Evolutionary conservation across 805 yeast species (phyloP).

Genomic region (Metschnikowia vanudenii): DNA sequence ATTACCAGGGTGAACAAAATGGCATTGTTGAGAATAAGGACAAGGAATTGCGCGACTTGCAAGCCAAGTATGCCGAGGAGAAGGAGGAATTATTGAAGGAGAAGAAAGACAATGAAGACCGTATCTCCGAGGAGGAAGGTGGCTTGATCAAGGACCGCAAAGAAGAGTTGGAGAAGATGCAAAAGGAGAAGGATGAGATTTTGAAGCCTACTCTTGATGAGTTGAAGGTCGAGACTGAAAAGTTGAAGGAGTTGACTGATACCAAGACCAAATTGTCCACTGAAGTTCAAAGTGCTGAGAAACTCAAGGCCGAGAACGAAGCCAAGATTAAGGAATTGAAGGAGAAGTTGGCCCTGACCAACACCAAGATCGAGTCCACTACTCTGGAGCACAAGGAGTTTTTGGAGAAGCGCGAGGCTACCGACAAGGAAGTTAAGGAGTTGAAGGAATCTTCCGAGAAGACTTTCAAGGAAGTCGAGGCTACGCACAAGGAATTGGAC

Average conservation of each 20-base stretch:
- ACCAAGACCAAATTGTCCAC: conserved; percentile 47
- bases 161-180: conserved; percentile 46
- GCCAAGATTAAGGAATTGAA: conserved; percentile 44
- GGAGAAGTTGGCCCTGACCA: conserved; percentile 43
- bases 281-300: conserved; percentile 45
- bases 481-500: conserved; percentile 36
- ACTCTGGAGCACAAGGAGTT: conserved; percentile 34
- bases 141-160: conserved; percentile 46
- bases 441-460: conserved; percentile 27
- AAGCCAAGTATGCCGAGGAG: conserved; percentile 38
- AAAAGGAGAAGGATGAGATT: conserved; percentile 52
- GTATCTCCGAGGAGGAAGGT: conserved; percentile 43
- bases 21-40: conserved; percentile 30
- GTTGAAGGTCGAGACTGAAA: conserved; percentile 47
- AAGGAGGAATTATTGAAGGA: conserved; percentile 45
- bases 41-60: conserved; percentile 34
- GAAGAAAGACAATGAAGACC: conserved; percentile 46
- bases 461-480: conserved; percentile 28
- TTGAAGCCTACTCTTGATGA: conserved; percentile 56
- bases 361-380: conserved; percentile 32
- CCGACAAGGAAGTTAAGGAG: conserved; percentile 38
- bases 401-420: conserved; percentile 38
- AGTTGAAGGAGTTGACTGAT: conserved; percentile 47
- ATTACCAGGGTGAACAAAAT: conserved; percentile 31
- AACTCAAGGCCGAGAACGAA: conserved; percentile 44